A percentile compares a stretch with the other conserved stretches of the same genome.
Conservation (phyloP, 129 eudicot genomes). For the Chrysanthemum seticuspe region DNA sequence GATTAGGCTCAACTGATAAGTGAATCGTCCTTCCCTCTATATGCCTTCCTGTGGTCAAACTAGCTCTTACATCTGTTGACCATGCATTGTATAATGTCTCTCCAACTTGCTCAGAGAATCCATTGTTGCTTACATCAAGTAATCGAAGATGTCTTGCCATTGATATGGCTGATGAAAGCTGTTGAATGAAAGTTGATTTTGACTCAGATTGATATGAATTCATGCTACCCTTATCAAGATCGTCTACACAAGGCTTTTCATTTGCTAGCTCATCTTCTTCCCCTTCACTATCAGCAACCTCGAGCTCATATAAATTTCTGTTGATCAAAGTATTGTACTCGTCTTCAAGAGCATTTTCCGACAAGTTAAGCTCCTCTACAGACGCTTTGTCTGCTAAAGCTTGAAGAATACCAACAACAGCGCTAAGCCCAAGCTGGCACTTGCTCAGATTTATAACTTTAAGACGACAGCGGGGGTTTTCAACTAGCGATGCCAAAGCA, state of each 20-base stretch:
- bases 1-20: slow-evolving; percentile 47
- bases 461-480: slow-evolving; percentile 49
- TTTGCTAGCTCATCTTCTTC: slow-evolving; percentile 38
- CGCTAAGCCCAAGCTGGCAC: slow-evolving; percentile 63
- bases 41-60: slow-evolving; percentile 44
- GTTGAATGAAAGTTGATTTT: slow-evolving; percentile 31
- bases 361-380: slow-evolving; percentile 73
- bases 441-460: slow-evolving; percentile 49
- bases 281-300: slow-evolving; percentile 84
- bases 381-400: slow-evolving; percentile 52
- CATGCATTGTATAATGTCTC: slow-evolving; percentile 60
- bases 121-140: slow-evolving; percentile 77
- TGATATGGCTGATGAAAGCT: slow-evolving; percentile 46
- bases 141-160: slow-evolving; percentile 47
- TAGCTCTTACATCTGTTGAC: slow-evolving; percentile 45
- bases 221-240: slow-evolving; percentile 19
- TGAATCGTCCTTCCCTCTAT: slow-evolving; percentile 46
- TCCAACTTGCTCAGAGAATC: slow-evolving; percentile 43
- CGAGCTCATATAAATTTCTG: slow-evolving; percentile 43
- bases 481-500: slow-evolving; percentile 60
- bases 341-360: slow-evolving; percentile 48
- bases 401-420: slow-evolving; percentile 49
- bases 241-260: slow-evolving; percentile 28
- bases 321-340: slow-evolving; percentile 25
- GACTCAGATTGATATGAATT: slow-evolving; percentile 23